Base-by-base conservation (phyloP, 441 rosid species). In the Arabidopsis hybrid region DNA sequence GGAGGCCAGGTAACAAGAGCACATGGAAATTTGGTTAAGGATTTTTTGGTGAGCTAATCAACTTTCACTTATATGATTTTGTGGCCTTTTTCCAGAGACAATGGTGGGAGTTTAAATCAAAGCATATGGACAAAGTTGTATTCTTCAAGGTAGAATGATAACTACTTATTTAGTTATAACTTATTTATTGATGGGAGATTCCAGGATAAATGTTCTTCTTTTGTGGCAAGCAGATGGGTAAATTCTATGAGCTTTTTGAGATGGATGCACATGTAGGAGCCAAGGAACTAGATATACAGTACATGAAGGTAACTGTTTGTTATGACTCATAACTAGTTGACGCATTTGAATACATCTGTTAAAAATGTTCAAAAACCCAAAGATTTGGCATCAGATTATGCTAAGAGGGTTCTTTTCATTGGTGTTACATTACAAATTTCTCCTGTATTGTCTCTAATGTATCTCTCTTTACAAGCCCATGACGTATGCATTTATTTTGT, bases 51-150 rank as follows among this genome's bases (percentile, higher is more conserved):
- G 71, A 62, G 57, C 36, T 61, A 71, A 32, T 50, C 61, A 43
- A 35, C 70, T 67, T 78, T 79, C 49, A 56, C 47, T 68, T 39
- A 29, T 58, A 51, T 64, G 51, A 50, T 66, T 34, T 34, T 52
- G 16, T 76, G 79, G 46, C 67, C 50, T n/a, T 80, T 60, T 29
- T 74, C 51, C 90, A 96, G 98, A 90, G 89, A 82, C 98, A 96
- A 89, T 96, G 99, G 99, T 96, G 99, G 99, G 99, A 93, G 75
- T 93, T 93, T 75, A 96, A 96, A 86, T 89, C 99, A 64, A 89
- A 91, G 77, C 95, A 96, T 78, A 96, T 96, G 98, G 99, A 96
- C 87, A 96, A 96, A 82, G 97, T 96, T 81, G 73, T 91, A 47
- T 96, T 96, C 83, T 96, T 96, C 83, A 96, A 96, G 99, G 99